Evolutionary conservation across 2,329 filamentous ascomycete species (phyloP), one percentile per base, ranked within the genome.

Genomic region (Phialophora expanda): DNA sequence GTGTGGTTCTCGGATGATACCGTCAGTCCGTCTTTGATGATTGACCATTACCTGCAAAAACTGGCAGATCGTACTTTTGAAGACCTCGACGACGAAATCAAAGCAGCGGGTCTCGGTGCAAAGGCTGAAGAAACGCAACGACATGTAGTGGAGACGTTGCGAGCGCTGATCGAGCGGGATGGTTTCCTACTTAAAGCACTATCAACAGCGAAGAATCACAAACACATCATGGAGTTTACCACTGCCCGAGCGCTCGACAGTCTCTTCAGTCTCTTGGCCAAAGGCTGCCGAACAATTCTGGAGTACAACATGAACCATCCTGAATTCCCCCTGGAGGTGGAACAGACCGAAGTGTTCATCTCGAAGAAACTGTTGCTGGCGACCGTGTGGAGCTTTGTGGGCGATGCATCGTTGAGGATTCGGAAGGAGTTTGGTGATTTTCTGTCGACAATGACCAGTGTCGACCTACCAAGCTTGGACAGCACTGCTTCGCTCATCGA

Each of bases 1-100:
- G 96, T 99, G 14, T 99, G 95, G 95, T 99, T 98, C 81, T 99
- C 93, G 76, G 94, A 97, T 74, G 96, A 99, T 75, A 98, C 93
- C 30, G 94, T 99, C 48, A 94, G 92, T 34, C 87, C 94, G 1
- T 86, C 86, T 71, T 97, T 99, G 90, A 91, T 98, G 88, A 90
- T 98, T 48, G 84, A 87, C 69, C 92, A 98, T 78, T 97, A 99
- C 74, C 86, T 99, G 60, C 88, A 95, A 67, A 88, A 89, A 55
- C 86, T 99, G 46, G 89, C 90, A 72, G 90, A 88, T 2, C 89
- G 92, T 64, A 88, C 91, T 0, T 97, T 99, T 73, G 95, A 99
- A 74, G 95, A 99, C 73, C 83, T 99, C 38, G 95, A 99, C 72
- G 96, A 99, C 76, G 95, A 98, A 74, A 90, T 88, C 61, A 89